phyloP scores from a whole-genome alignment of 169 alveolate genomes.

The Eimeria sp. region DNA sequence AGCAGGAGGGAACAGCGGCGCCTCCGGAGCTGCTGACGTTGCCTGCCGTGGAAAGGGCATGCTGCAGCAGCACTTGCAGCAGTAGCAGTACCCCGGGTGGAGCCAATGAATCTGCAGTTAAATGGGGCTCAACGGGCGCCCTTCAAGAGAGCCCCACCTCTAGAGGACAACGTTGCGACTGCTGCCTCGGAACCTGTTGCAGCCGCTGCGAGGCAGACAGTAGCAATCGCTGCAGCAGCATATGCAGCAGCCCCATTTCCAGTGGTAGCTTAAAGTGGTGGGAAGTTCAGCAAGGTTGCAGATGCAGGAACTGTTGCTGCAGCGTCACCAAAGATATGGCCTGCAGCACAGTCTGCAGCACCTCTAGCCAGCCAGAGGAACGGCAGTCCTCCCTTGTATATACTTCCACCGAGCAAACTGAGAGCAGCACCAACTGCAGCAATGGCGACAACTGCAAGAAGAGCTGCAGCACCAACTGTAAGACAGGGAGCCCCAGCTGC shows the following conservation, averaged over 20 bases:
- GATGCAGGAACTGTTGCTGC: constrained; percentile 21
- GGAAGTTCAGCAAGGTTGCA: constrained; percentile 5
- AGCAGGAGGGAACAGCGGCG: constrained; percentile 11
- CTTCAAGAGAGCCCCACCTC: constrained; percentile 44
- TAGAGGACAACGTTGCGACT: constrained; percentile 8
- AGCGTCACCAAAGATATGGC: constrained; percentile 21
- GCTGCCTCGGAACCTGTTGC: constrained; percentile 37
- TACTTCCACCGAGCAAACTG: neutral
- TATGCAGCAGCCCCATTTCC: neutral
- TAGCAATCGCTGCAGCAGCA: constrained; percentile 12
- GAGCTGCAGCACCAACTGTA: neutral
- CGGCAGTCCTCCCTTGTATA: neutral
- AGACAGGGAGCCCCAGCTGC: constrained; percentile 8
- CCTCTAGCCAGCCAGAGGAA: constrained; percentile 41
- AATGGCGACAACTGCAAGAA: neutral
- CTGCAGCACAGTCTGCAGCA: constrained; percentile 52
- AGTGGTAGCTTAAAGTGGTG: constrained; percentile 37
- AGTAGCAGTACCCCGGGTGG: constrained; percentile 67
- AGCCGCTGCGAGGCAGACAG: constrained; percentile 26
- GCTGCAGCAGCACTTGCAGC: constrained; percentile 69
- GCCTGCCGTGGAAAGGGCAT: constrained; percentile 25
- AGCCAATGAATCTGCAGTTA: constrained; percentile 39
- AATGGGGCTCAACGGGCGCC: constrained; percentile 36
- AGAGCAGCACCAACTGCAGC: constrained; percentile 23
- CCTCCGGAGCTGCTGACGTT: constrained; percentile 52